Evolutionary conservation across 106 monocot species (phyloP).

Genomic region (Dioscorea dumetorum): DNA sequence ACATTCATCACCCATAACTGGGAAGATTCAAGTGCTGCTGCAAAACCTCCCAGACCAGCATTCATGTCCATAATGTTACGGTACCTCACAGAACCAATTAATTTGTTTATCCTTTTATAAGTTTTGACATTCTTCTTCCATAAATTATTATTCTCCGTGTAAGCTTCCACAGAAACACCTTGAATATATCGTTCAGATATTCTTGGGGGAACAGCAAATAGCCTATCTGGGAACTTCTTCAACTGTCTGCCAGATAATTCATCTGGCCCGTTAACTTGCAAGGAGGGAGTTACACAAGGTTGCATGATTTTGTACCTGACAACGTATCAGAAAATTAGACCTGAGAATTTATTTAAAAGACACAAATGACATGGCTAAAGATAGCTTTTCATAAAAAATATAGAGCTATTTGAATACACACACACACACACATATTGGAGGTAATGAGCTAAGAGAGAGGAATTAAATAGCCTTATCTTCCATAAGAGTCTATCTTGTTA

Average conservation of each 20-base stretch:
- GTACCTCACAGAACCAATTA: conserved; percentile 24
- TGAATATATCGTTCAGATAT: conserved; percentile 16
- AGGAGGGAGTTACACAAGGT: conserved; percentile 22
- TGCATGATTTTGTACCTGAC: conserved; percentile 39
- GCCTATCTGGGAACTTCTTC: conserved; percentile 27
- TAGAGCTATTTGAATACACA: too few relatives aligned
- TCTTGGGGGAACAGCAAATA: conserved; percentile 36
- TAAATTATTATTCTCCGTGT: conserved; percentile 26
- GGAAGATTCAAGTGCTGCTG: conserved; percentile 35
- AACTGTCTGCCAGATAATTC: conserved; percentile 31
- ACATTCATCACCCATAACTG: conserved; percentile 53
- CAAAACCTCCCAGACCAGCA: conserved; percentile 31
- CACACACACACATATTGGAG: too few relatives aligned
- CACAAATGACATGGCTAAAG: too few relatives aligned
- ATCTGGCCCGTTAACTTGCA: conserved; percentile 15
- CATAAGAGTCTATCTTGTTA: too few relatives aligned
- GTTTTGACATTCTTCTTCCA: conserved; percentile 46
- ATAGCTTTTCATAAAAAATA: too few relatives aligned
- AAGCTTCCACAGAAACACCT: conserved; percentile 23
- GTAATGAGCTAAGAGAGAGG: too few relatives aligned
- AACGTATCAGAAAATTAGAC: not conserved
- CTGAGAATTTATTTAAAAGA: not conserved
- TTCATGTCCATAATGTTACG: conserved; percentile 33
- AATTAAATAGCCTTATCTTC: too few relatives aligned
- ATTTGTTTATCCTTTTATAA: conserved; percentile 35